A percentile compares a stretch with the other conserved stretches of the same genome.
These are phyloP conservation scores for Xerocomellus amylosporus DNA, from an alignment of 768 basidiomycete genomes.

Conservation along the genomic window DNA sequence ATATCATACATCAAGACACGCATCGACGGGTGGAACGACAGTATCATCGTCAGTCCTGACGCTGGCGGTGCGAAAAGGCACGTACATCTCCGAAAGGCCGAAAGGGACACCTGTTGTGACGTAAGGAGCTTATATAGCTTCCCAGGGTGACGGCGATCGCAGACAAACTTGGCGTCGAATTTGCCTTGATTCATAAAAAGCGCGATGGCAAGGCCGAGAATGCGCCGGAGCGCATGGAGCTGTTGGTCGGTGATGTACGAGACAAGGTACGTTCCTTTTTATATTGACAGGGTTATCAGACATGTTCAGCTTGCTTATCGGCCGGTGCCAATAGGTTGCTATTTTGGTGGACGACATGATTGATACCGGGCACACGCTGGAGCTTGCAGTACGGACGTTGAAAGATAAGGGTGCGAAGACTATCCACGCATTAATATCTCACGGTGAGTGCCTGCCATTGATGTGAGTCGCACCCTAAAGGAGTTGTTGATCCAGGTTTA, in stretches of 20 bases:
- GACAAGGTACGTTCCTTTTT: conserved; percentile 59
- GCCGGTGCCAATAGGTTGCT: conserved; percentile 54
- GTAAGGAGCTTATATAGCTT: conserved; percentile 2
- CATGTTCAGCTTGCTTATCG: conserved; percentile 10
- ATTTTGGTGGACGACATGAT: conserved; percentile 99
- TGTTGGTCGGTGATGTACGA: conserved; percentile 90
- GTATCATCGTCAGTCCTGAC: conserved; percentile 94
- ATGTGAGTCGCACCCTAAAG: conserved; percentile 4
- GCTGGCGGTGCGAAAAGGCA: conserved; percentile 98
- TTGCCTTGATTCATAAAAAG: conserved; percentile 93
- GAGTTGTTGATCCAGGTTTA: conserved; percentile 49
- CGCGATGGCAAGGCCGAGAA: conserved; percentile 64
- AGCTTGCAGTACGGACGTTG: conserved; percentile 80
- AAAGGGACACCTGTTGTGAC: neutral
- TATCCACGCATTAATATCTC: conserved; percentile 87
- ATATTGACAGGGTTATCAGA: neutral
- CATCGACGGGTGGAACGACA: conserved; percentile 82
- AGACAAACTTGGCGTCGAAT: conserved; percentile 92
- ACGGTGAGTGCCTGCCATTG: conserved; percentile 53
- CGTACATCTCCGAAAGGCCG: conserved; percentile 26
- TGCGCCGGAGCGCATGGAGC: conserved; percentile 81
- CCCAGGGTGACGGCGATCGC: conserved; percentile 88
- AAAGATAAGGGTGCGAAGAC: conserved; percentile 85
- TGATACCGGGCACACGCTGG: conserved; percentile 89
- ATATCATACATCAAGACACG: conserved; percentile 86